Percentiles rank a stretch among this genome's conserved stretches.
These are phyloP conservation scores for Neoboletus magnificus DNA, from an alignment of 768 basidiomycete genomes.

Conservation along the genomic window DNA sequence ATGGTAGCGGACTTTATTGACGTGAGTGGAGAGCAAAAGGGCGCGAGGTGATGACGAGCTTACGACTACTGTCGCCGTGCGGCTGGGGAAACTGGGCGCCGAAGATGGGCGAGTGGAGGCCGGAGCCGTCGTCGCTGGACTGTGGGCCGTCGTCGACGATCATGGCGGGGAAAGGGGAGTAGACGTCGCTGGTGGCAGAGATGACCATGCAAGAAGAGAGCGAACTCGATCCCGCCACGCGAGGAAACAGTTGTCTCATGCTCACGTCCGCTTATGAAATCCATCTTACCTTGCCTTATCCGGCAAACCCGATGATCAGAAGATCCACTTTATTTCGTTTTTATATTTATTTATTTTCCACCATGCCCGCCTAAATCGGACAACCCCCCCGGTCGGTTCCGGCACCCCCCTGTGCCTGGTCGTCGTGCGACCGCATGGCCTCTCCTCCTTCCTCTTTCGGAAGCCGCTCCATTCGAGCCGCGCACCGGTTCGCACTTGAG, in stretches of 20 bases:
- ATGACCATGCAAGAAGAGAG: conserved; percentile 50
- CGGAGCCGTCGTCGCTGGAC: conserved; percentile 75
- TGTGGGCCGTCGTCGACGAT: conserved; percentile 62
- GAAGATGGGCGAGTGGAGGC: conserved; percentile 70
- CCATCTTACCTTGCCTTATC: conserved; percentile 27
- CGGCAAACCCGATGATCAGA: conserved; percentile 31
- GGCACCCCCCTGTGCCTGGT: conserved; percentile 30
- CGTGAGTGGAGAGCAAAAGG: conserved; percentile 40
- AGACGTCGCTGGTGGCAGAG: conserved; percentile 52
- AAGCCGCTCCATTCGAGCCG: background rate
- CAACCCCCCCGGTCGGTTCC: conserved; percentile 19
- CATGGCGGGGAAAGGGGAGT: conserved; percentile 54
- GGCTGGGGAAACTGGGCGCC: conserved; percentile 44
- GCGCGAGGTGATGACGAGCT: conserved; percentile 43
- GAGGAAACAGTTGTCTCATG: conserved; percentile 39
- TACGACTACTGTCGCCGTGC: conserved; percentile 46
- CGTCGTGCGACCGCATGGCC: conserved; percentile 17
- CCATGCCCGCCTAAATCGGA: conserved; percentile 28
- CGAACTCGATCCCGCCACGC: conserved; percentile 36
- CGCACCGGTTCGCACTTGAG: background rate
- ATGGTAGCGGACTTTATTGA: conserved; percentile 72
- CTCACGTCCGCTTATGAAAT: conserved; percentile 43
- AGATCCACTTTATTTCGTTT: conserved; percentile 21
- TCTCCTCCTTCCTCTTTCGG: conserved; percentile 4
- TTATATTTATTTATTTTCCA: conserved; percentile 8